phyloP scores from a whole-genome alignment of 2,329 filamentous ascomycete species.

The Coleophoma eucalyptorum region DNA sequence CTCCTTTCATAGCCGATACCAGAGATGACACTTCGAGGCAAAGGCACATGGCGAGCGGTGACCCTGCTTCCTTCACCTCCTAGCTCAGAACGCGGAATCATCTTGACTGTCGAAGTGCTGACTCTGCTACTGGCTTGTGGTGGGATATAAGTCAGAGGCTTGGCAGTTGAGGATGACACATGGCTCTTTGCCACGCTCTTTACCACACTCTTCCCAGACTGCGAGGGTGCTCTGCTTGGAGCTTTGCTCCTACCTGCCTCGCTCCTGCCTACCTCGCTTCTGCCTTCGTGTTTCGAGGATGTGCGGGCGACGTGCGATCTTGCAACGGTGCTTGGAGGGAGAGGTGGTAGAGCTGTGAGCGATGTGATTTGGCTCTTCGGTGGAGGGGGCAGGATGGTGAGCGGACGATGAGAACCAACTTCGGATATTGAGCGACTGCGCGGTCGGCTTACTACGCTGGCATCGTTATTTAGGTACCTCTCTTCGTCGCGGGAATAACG shows the following conservation, averaged over 20 bases:
- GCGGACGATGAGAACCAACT: not conserved
- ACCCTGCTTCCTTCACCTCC: not conserved
- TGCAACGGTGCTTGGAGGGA: not conserved
- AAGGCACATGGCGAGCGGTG: conserved; percentile 11
- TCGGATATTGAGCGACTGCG: not conserved
- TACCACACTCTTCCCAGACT: not conserved
- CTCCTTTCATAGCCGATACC: conserved; percentile 47
- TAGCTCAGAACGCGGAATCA: not conserved
- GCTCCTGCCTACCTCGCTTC: no score
- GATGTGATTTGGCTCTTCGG: conserved; percentile 3
- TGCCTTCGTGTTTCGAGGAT: not conserved
- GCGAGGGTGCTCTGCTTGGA: not conserved
- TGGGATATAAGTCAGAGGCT: not conserved
- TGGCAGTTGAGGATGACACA: not conserved
- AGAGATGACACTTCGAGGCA: conserved; percentile 9
- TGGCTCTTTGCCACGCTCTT: not conserved
- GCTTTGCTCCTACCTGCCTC: not conserved
- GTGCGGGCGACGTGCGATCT: not conserved
- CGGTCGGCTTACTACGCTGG: not conserved
- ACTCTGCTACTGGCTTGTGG: not conserved
- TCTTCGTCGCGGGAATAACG: not conserved
- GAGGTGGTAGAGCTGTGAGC: not conserved
- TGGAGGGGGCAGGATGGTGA: conserved; percentile 6
- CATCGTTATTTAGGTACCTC: not conserved
- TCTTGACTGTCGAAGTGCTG: not conserved